A percentile compares a stretch with the other conserved stretches of the same genome.
These are phyloP conservation scores for Diaporthe caulivora DNA, from an alignment of 2,329 filamentous ascomycete species.

Conservation along the genomic window DNA sequence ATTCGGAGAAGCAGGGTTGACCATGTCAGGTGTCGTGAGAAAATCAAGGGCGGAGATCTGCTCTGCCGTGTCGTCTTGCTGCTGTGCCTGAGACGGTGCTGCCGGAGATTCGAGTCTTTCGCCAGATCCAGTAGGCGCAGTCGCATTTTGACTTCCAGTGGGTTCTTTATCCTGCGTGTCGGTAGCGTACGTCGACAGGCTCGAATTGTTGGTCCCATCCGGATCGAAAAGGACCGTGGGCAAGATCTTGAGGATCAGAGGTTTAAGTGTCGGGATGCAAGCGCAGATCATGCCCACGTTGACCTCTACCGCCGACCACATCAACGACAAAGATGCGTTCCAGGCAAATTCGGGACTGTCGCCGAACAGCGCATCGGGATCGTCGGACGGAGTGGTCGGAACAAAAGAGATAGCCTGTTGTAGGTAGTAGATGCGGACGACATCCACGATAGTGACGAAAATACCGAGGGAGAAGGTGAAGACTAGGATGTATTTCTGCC, in stretches of 20 bases:
- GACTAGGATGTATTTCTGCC: constrained; percentile 89
- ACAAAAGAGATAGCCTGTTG: constrained; percentile 74
- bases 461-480: constrained; percentile 88
- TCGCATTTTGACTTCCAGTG: constrained; percentile 13
- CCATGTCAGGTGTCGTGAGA: constrained; percentile 57
- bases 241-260: constrained; percentile 77
- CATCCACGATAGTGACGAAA: constrained; percentile 89
- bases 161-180: constrained; percentile 38
- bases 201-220: constrained; percentile 53
- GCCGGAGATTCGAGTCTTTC: neutral
- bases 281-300: constrained; percentile 91
- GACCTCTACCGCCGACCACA: constrained; percentile 95
- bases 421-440: constrained; percentile 89
- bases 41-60: constrained; percentile 58
- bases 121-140: constrained; percentile 4
- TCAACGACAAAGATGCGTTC: constrained; percentile 86
- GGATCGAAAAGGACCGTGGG: constrained; percentile 68
- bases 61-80: constrained; percentile 25
- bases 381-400: constrained; percentile 51
- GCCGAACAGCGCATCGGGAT: constrained; percentile 61
- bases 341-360: constrained; percentile 69
- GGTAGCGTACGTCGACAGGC: constrained; percentile 47
- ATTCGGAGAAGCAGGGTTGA: constrained; percentile 9
- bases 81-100: neutral
- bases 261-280: constrained; percentile 93